Conservation (phyloP, 1,139 yeast genomes). For the Pichia cactophila region DNA sequence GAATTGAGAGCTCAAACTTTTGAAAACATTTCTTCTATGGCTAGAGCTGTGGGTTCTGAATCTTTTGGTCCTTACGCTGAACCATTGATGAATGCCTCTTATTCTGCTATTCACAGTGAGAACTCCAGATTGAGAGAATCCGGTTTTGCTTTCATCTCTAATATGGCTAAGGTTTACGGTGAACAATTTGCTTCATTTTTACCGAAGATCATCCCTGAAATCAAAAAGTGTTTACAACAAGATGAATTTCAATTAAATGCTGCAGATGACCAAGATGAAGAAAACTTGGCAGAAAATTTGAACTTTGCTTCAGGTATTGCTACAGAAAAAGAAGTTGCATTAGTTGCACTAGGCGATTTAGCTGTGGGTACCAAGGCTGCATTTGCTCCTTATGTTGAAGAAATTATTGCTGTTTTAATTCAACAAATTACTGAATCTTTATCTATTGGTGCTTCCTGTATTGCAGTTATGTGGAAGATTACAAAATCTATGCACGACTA, state of each 20-base stretch:
- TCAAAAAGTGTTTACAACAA: slow-evolving; percentile 77
- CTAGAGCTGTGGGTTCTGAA: slow-evolving; percentile 92
- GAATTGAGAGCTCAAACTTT: slow-evolving; percentile 86
- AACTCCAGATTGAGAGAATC: slow-evolving; percentile 87
- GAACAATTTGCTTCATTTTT: slow-evolving; percentile 83
- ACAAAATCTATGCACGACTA: slow-evolving; percentile 62
- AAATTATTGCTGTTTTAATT: slow-evolving; percentile 54
- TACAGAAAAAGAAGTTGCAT: slow-evolving; percentile 94
- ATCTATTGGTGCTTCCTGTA: slow-evolving; percentile 86
- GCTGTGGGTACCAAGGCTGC: slow-evolving; percentile 79
- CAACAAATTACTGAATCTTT: slow-evolving; percentile 80
- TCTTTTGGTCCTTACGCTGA: slow-evolving; percentile 79
- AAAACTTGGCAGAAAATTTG: slow-evolving; percentile 61
- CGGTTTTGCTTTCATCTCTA: slow-evolving; percentile 89
- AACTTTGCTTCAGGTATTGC: slow-evolving; percentile 93
- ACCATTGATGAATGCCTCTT: slow-evolving; percentile 85
- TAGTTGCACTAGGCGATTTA: slow-evolving; percentile 84
- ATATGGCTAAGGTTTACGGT: slow-evolving; percentile 92
- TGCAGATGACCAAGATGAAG: slow-evolving; percentile 30
- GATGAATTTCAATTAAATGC: slow-evolving; percentile 59
- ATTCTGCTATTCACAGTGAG: slow-evolving; percentile 67
- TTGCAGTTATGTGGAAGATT: slow-evolving; percentile 76
- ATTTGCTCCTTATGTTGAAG: slow-evolving; percentile 72
- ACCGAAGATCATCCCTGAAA: slow-evolving; percentile 74
- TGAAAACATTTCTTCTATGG: slow-evolving; percentile 92